These are phyloP conservation scores for Scalesia atractyloides DNA, from an alignment of 129 eudicot genomes.

Conservation along the genomic window DNA sequence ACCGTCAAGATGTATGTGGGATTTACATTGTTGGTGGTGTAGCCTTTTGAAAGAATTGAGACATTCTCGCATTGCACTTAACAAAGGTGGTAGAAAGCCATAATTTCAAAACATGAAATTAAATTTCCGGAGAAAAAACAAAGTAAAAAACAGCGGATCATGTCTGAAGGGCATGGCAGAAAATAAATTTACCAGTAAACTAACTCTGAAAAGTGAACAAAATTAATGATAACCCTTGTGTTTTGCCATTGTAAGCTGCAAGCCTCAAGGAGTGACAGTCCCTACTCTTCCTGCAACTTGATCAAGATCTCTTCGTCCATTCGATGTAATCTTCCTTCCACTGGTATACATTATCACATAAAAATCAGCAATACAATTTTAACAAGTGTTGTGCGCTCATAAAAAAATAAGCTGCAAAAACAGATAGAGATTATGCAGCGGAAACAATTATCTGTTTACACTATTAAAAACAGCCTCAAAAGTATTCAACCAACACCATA, in stretches of 20 bases:
- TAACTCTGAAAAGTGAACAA: background rate
- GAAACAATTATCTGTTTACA: background rate
- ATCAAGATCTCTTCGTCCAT: constrained; percentile 58
- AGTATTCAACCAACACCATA: no score
- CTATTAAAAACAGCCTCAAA: background rate
- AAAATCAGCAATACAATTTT: background rate
- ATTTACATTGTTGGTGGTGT: no score
- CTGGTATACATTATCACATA: constrained; percentile 22
- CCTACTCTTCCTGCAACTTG: constrained; percentile 58
- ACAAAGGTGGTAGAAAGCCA: no score
- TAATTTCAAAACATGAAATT: constrained; percentile 10
- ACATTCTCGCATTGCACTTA: background rate
- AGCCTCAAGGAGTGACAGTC: constrained; percentile 40
- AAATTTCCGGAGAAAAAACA: background rate
- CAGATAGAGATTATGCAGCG: no score
- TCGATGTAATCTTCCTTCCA: constrained; percentile 54
- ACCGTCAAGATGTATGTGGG: no score
- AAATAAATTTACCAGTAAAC: constrained; percentile 23
- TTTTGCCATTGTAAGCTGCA: constrained; percentile 11
- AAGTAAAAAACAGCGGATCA: constrained; percentile 17
- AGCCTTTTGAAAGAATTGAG: background rate
- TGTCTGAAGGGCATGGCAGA: constrained; percentile 24
- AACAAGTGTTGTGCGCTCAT: background rate
- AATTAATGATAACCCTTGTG: background rate
- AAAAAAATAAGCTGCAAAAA: no score